Percentiles rank a stretch among this genome's conserved stretches.
Conservation (phyloP, 2,329 filamentous ascomycete species). For the Zelopaecilomyces penicillatus region DNA sequence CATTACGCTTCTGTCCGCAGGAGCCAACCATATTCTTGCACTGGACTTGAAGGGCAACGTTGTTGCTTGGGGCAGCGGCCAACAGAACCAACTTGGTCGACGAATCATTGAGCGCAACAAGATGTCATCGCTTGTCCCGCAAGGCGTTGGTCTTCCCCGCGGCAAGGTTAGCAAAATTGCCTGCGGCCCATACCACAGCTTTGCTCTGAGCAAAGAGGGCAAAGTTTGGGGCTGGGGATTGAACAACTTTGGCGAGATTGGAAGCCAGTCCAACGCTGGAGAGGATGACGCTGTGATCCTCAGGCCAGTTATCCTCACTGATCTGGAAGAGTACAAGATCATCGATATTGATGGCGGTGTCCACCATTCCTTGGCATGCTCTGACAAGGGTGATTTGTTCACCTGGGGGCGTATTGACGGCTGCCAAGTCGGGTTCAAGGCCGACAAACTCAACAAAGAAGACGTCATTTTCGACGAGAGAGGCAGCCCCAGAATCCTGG, state of each 20-base stretch:
- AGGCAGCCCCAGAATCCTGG: constrained; percentile 56
- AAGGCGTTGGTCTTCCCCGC: constrained; percentile 48
- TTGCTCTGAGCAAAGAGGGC: constrained; percentile 64
- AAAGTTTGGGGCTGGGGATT: constrained; percentile 75
- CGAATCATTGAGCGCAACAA: constrained; percentile 53
- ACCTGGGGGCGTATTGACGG: constrained; percentile 52
- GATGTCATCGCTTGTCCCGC: constrained; percentile 50
- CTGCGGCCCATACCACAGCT: constrained; percentile 73
- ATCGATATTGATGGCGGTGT: constrained; percentile 58
- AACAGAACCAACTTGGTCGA: constrained; percentile 58
- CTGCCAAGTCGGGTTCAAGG: constrained; percentile 46
- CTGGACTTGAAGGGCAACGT: constrained; percentile 57
- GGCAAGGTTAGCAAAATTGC: constrained; percentile 48
- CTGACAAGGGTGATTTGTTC: constrained; percentile 46
- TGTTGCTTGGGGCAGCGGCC: constrained; percentile 63
- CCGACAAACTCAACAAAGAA: constrained; percentile 40
- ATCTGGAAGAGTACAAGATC: constrained; percentile 56
- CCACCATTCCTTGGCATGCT: constrained; percentile 66
- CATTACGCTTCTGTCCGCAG: constrained; percentile 54
- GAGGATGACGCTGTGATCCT: constrained; percentile 57
- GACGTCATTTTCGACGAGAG: constrained; percentile 55
- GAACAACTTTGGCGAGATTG: constrained; percentile 81
- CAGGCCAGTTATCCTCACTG: constrained; percentile 59
- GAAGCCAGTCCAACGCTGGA: constrained; percentile 47
- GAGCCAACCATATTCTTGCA: constrained; percentile 64